Evolutionary conservation across 116 monocot genomes (phyloP), one percentile per base, ranked within the genome.

Genomic region (Phalaenopsis hybrid): DNA sequence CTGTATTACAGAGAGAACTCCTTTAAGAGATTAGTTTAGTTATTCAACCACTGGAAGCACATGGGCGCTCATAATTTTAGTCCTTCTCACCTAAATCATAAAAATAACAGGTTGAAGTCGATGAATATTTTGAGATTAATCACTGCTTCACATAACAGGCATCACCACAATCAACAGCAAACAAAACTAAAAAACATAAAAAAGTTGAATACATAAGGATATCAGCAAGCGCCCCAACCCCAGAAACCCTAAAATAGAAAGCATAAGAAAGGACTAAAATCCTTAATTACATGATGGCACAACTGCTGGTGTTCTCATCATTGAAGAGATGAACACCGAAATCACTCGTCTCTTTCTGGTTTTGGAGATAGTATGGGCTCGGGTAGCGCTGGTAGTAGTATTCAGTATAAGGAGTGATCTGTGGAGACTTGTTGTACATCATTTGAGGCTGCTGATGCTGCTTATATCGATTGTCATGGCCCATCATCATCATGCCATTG

Each of bases 291-390:
- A 85, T 85, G 41, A 85, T 57, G 43, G 70, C 69, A 78, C 85
- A 85, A 41, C 85, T 85, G 57, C 37, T 78, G 31, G 85, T 69
- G 81, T 85, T 81, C 81, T 85, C 85, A 73, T 85, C 85, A 78
- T 70, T 81, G 78, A 81, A 85, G 55, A 85, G 85, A 78, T 85
- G 81, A 44, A 45, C 77, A 65, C 76, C 82, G 20, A 77, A 78
- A 52, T 81, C 85, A 57, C 78, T 70, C 20, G 44, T 25, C 49
- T 68, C 81, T 21, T 76, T 44, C 45, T 72, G 51, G 31, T 8
- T 50, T 50, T 23, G 31, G 44, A 18, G 33, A 77, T 17, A 52
- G 46, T 51, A 63, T 28, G 82, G 44, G 65, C 81, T 78, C 58
- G 70, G 74, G 28, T 44, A 72, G 13, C 43, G 5, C 67, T 81